These are phyloP conservation scores for Penicillium brasilianum DNA, from an alignment of 2,329 filamentous ascomycete genomes.

Conservation along the genomic window DNA sequence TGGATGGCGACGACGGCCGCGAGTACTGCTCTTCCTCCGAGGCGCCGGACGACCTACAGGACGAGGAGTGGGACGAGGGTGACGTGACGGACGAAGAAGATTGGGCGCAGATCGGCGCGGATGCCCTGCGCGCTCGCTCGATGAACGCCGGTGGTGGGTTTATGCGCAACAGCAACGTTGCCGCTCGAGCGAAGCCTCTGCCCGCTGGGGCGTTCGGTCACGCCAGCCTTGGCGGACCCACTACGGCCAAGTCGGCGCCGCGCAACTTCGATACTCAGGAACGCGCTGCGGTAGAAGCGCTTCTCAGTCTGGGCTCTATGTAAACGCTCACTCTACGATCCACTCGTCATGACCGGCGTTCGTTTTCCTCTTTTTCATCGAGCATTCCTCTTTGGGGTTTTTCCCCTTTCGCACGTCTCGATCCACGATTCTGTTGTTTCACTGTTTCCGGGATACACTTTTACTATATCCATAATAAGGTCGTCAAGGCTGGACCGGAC, in stretches of 20 bases:
- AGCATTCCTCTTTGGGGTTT: background rate
- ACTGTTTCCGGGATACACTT: constrained; percentile 15
- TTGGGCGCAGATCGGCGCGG: constrained; percentile 88
- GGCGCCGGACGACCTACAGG: constrained; percentile 66
- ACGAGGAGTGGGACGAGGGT: constrained; percentile 80
- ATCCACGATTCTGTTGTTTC: background rate
- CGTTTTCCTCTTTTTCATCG: constrained; percentile 8
- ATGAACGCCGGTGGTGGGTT: constrained; percentile 53
- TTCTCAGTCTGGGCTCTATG: constrained; percentile 55
- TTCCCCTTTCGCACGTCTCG: background rate
- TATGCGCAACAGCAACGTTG: constrained; percentile 39
- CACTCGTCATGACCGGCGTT: constrained; percentile 32
- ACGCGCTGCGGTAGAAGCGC: constrained; percentile 55
- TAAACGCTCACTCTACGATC: constrained; percentile 33
- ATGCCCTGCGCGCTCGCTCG: constrained; percentile 73
- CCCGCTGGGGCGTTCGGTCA: constrained; percentile 27
- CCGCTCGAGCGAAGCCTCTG: constrained; percentile 29
- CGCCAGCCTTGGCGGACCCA: constrained; percentile 36
- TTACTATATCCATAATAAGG: constrained; percentile 24
- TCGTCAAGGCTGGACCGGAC: constrained; percentile 36
- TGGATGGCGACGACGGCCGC: constrained; percentile 66
- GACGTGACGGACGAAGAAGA: constrained; percentile 95
- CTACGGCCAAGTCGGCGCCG: constrained; percentile 49
- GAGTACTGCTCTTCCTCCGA: constrained; percentile 76
- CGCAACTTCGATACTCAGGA: constrained; percentile 48